Conservation (phyloP, 2,329 filamentous ascomycete species). For the Exophiala spinifera region DNA sequence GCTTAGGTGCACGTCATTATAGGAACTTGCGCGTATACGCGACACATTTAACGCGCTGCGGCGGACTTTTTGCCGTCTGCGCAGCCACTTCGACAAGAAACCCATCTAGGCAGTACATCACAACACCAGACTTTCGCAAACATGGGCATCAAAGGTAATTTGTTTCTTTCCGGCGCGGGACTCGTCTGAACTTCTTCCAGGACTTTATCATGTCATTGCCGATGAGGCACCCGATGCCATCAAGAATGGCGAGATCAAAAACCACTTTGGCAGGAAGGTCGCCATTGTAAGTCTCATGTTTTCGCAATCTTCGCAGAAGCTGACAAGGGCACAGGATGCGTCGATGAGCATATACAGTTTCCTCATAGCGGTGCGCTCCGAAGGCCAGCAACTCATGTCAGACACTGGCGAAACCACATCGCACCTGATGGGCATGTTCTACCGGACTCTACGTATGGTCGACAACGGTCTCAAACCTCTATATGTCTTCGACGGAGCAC, state of each 20-base stretch:
- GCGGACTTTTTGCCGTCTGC: neutral
- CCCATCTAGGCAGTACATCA: no score
- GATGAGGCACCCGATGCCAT: constrained; percentile 93
- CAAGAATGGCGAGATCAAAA: constrained; percentile 97
- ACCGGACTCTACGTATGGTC: constrained; percentile 94
- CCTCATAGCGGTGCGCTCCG: constrained; percentile 92
- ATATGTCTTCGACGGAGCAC: constrained; percentile 96
- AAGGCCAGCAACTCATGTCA: constrained; percentile 92
- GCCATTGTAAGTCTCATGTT: constrained; percentile 72
- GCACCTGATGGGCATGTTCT: constrained; percentile 99
- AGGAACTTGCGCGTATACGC: constrained; percentile 7
- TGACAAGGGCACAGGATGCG: constrained; percentile 42
- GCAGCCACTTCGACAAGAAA: neutral
- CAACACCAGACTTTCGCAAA: constrained; percentile 15
- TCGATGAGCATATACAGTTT: constrained; percentile 99
- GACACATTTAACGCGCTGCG: constrained; percentile 6
- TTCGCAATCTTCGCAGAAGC: neutral
- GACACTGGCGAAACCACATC: constrained; percentile 96
- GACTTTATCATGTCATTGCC: constrained; percentile 76
- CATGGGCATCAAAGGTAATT: constrained; percentile 54
- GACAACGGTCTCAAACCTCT: constrained; percentile 98
- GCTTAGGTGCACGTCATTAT: neutral
- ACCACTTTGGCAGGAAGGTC: constrained; percentile 96
- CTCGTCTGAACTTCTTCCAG: constrained; percentile 34
- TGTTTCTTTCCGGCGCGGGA: neutral